These are phyloP conservation scores for Colletotrichum sp. DNA, from an alignment of 2,329 filamentous ascomycete species.

Conservation along the genomic window DNA sequence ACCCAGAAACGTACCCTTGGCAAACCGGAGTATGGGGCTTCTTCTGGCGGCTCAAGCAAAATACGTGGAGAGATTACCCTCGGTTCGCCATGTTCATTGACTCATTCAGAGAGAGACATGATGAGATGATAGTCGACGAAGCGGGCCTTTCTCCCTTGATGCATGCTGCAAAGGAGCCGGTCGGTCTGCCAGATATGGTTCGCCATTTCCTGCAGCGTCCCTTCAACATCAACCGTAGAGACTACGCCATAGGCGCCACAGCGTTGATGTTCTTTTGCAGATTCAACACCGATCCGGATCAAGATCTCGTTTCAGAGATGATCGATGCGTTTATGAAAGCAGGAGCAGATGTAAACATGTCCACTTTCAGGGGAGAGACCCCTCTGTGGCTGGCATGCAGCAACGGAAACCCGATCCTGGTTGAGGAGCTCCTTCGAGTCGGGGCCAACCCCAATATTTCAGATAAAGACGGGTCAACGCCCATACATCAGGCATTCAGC, in stretches of 20 bases:
- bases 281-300: not conserved
- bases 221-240: slow-evolving; percentile 17
- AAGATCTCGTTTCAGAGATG: not conserved
- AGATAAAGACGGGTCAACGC: slow-evolving; percentile 1
- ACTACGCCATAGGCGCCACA: not conserved
- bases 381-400: slow-evolving; percentile 17
- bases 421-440: slow-evolving; percentile 12
- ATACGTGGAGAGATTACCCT: not conserved
- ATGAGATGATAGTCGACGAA: not conserved
- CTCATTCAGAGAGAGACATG: not conserved
- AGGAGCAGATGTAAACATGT: slow-evolving; percentile 19
- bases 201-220: slow-evolving; percentile 17
- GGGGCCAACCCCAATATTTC: slow-evolving; percentile 21
- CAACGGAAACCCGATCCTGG: not conserved
- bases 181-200: slow-evolving; percentile 15
- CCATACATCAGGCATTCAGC: slow-evolving; percentile 2
- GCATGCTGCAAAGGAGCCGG: slow-evolving; percentile 13
- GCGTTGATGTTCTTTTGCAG: slow-evolving; percentile 14
- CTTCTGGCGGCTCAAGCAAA: not conserved
- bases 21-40: not conserved
- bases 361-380: slow-evolving; percentile 10
- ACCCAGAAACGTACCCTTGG: not conserved
- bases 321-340: slow-evolving; percentile 15
- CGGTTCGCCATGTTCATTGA: not conserved
- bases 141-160: slow-evolving; percentile 18